Evolutionary conservation across 345 rosid genomes (phyloP).

Genomic region (Fremontodendron californicum): DNA sequence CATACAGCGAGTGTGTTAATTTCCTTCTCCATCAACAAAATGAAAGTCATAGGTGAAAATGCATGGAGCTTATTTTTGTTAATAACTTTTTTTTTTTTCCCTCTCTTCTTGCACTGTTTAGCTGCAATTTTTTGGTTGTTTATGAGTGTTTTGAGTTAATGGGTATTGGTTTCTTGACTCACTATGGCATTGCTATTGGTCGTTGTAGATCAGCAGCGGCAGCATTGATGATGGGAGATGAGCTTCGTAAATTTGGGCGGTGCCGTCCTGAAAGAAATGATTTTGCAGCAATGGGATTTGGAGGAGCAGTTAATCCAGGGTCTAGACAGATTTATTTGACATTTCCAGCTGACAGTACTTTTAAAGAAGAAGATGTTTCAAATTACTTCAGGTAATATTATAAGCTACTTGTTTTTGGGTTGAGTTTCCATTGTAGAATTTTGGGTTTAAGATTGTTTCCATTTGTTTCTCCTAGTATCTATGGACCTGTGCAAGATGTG

Average conservation of each 20-base stretch:
- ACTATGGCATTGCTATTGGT: neutral
- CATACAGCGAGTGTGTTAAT: slow-evolving; percentile 42
- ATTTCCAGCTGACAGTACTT: slow-evolving; percentile 80
- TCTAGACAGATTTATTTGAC: slow-evolving; percentile 80
- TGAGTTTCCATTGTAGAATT: neutral
- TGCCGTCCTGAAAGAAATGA: slow-evolving; percentile 56
- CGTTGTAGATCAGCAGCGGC: slow-evolving; percentile 40
- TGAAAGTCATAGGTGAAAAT: slow-evolving; percentile 46
- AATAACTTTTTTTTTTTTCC: slow-evolving; percentile 8
- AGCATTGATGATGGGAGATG: slow-evolving; percentile 58
- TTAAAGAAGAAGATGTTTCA: slow-evolving; percentile 81
- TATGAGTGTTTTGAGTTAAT: neutral
- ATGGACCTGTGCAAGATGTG: slow-evolving; percentile 77
- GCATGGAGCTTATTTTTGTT: neutral
- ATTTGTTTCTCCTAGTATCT: too few species aligned
- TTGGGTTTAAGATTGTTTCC: too few species aligned
- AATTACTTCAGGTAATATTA: slow-evolving; percentile 69
- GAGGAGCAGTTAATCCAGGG: slow-evolving; percentile 46
- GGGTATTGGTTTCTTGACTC: neutral
- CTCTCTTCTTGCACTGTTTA: slow-evolving; percentile 12
- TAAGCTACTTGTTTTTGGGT: slow-evolving; percentile 8
- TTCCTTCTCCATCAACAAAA: slow-evolving; percentile 47
- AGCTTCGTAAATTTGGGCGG: slow-evolving; percentile 51
- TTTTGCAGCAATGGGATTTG: slow-evolving; percentile 43
- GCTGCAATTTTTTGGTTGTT: neutral